Evolutionary conservation across 345 rosid genomes (phyloP).

Genomic region (Bruguiera parviflora): DNA sequence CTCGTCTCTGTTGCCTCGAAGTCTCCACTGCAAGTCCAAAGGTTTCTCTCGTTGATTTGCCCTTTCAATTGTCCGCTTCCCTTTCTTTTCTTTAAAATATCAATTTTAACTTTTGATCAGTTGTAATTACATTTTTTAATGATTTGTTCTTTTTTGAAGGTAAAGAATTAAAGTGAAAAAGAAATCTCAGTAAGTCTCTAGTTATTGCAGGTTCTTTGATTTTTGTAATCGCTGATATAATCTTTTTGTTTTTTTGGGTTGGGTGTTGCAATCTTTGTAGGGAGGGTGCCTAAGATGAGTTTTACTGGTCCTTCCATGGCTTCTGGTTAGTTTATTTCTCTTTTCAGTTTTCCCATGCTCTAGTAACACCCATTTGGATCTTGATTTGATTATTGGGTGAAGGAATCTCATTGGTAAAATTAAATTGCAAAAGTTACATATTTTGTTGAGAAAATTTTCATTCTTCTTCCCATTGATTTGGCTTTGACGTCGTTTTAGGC

Average conservation of each 20-base stretch:
- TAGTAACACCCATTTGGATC: background rate
- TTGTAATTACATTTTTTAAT: too few species aligned
- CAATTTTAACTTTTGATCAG: too few species aligned
- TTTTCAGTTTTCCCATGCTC: background rate
- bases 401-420: background rate
- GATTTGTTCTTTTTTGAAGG: too few species aligned
- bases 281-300: constrained; percentile 53
- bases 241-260: background rate
- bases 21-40: too few species aligned
- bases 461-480: background rate
- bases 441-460: background rate
- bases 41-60: too few species aligned
- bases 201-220: constrained; percentile 27
- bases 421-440: background rate
- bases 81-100: too few species aligned
- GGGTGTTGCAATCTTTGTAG: constrained; percentile 11
- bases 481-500: constrained; percentile 15
- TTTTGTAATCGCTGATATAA: constrained; percentile 1
- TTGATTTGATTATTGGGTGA: background rate
- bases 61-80: too few species aligned
- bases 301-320: constrained; percentile 61
- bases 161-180: too few species aligned
- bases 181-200: background rate
- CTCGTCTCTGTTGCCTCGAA: too few species aligned
- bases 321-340: constrained; percentile 49